A percentile compares a stretch with the other conserved stretches of the same genome.
These are phyloP conservation scores for Hawksworthiomyces lignivorus DNA, from an alignment of 2,329 filamentous ascomycete genomes.

Conservation along the genomic window DNA sequence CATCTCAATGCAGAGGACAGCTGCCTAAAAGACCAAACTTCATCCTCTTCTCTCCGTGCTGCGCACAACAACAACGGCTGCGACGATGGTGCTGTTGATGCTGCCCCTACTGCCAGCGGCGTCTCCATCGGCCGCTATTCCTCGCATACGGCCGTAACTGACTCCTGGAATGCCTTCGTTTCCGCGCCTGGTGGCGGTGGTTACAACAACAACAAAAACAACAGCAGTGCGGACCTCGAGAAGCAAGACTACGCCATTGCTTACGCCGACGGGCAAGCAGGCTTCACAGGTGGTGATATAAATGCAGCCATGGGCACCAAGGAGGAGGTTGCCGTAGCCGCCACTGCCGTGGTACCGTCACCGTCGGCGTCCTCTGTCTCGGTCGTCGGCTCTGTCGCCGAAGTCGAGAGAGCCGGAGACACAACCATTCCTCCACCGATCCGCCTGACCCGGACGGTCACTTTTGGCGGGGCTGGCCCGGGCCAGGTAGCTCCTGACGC, in stretches of 20 bases:
- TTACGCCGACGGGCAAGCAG: neutral
- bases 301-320: no score
- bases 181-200: no score
- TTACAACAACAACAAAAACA: no score
- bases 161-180: no score
- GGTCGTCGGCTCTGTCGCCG: slow-evolving; percentile 7
- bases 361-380: slow-evolving; percentile 10
- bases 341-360: neutral
- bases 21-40: slow-evolving; percentile 29
- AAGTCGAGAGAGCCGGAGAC: neutral
- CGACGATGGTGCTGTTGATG: neutral
- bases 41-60: no score
- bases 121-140: no score
- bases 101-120: no score
- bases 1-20: slow-evolving; percentile 30
- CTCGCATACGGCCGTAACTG: no score
- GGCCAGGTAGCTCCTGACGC: neutral
- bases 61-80: neutral
- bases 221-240: no score
- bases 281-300: neutral
- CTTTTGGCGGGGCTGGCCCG: neutral
- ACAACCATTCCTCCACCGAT: slow-evolving; percentile 1
- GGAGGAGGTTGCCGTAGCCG: no score
- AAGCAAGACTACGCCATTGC: no score
- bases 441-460: slow-evolving; percentile 9